Evolutionary conservation across 129 eudicot species (phyloP).

Genomic region (Silybum marianum): DNA sequence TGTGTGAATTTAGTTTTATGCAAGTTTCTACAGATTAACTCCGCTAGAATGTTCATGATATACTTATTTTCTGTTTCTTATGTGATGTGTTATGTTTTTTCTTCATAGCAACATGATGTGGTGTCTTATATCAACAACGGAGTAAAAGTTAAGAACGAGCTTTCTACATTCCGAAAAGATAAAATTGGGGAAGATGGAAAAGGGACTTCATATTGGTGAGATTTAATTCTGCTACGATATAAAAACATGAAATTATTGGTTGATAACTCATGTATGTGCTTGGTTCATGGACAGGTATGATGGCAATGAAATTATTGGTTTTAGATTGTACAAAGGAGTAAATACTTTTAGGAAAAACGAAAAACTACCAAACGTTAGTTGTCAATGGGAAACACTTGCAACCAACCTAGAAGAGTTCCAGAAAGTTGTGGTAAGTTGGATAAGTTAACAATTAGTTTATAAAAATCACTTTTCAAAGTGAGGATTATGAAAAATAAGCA

Average conservation of each 20-base stretch:
- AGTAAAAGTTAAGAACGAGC: slow-evolving; percentile 49
- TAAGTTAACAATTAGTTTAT: not conserved
- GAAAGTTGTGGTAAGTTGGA: slow-evolving; percentile 61
- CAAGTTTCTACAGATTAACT: slow-evolving; percentile 1
- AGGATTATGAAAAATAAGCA: slow-evolving; percentile 10
- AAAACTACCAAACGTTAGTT: slow-evolving; percentile 14
- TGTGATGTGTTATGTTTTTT: slow-evolving; percentile 16
- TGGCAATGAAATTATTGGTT: slow-evolving; percentile 63
- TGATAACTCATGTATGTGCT: not conserved
- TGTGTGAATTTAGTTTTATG: not conserved
- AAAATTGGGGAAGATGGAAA: slow-evolving; percentile 63
- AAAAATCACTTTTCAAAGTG: slow-evolving; percentile 10
- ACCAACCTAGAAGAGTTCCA: slow-evolving; percentile 77
- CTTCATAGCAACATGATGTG: slow-evolving; percentile 74
- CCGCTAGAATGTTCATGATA: not conserved
- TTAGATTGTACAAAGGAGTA: slow-evolving; percentile 79
- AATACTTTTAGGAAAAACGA: slow-evolving; percentile 30
- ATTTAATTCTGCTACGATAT: not conserved
- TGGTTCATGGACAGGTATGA: slow-evolving; percentile 60
- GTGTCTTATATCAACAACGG: slow-evolving; percentile 53
- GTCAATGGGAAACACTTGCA: slow-evolving; percentile 86
- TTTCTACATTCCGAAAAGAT: slow-evolving; percentile 56
- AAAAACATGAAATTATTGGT: not conserved
- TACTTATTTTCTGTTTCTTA: not conserved
- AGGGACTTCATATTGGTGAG: slow-evolving; percentile 71